Percentiles rank a stretch among this genome's conserved stretches.
phyloP scores from a whole-genome alignment of 768 basidiomycete species.

The Mycena galericulata region DNA sequence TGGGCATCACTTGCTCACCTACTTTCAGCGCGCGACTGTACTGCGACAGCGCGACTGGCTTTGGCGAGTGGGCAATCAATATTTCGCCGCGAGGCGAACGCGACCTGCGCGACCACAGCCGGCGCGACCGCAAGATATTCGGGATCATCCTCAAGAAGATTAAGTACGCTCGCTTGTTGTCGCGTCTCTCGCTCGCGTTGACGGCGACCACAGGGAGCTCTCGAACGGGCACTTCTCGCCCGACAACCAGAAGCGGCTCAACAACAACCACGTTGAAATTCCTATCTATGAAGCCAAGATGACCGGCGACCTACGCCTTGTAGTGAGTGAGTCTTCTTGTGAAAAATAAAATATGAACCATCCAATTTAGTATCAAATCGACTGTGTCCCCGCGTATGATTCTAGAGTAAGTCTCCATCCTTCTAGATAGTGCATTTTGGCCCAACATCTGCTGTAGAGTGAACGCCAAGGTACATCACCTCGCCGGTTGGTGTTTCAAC shows the following conservation, averaged over 20 bases:
- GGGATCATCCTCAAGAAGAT: slow-evolving; percentile 71
- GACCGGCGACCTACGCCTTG: slow-evolving; percentile 61
- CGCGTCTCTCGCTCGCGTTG: not conserved
- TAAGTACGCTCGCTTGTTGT: slow-evolving; percentile 53
- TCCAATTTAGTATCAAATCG: slow-evolving; percentile 37
- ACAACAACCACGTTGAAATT: slow-evolving; percentile 54
- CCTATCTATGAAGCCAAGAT: slow-evolving; percentile 81
- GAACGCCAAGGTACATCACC: slow-evolving; percentile 37
- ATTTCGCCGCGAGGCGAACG: slow-evolving; percentile 44
- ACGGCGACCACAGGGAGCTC: slow-evolving; percentile 61
- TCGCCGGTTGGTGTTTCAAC: not conserved
- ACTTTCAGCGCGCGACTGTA: slow-evolving; percentile 20
- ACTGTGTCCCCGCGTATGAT: slow-evolving; percentile 34
- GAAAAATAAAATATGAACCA: not conserved
- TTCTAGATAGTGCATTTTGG: not conserved
- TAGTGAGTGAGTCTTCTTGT: slow-evolving; percentile 50
- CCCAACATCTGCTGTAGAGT: slow-evolving; percentile 15
- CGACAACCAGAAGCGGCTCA: slow-evolving; percentile 74
- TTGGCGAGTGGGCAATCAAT: slow-evolving; percentile 54
- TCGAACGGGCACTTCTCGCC: slow-evolving; percentile 77
- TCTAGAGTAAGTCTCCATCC: slow-evolving; percentile 36
- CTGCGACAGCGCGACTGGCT: slow-evolving; percentile 23
- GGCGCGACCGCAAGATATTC: slow-evolving; percentile 51
- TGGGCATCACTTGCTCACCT: not conserved
- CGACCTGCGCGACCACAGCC: slow-evolving; percentile 45